Evolutionary conservation across 495 filamentous ascomycete species (phyloP).

Genomic region (Penicillium cinerascens): DNA sequence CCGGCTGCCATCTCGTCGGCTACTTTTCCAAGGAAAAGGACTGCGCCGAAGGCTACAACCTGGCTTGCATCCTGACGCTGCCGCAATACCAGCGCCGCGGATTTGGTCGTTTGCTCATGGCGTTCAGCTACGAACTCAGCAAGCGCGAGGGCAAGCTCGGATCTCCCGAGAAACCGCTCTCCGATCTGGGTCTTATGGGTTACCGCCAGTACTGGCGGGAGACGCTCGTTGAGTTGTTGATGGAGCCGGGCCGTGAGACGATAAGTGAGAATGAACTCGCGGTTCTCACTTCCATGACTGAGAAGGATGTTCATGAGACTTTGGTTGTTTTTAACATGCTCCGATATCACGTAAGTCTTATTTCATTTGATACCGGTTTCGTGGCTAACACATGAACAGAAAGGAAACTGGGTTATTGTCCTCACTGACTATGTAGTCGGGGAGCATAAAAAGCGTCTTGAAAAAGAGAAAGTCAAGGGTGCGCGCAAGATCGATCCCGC

Average conservation of each 20-base stretch:
- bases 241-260: constrained; percentile 57
- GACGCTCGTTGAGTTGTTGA: constrained; percentile 78
- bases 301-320: constrained; percentile 89
- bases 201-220: constrained; percentile 98
- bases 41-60: constrained; percentile 90
- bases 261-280: constrained; percentile 81
- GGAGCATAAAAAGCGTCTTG: constrained; percentile 64
- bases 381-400: constrained; percentile 43
- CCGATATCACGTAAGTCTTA: constrained; percentile 65
- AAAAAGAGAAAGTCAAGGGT: constrained; percentile 71
- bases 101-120: constrained; percentile 88
- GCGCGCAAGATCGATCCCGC: constrained; percentile 76
- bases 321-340: constrained; percentile 92
- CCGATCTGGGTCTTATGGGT: constrained; percentile 83
- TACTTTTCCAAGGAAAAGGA: constrained; percentile 99
- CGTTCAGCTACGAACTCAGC: constrained; percentile 96
- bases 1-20: constrained; percentile 88
- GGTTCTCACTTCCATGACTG: constrained; percentile 82
- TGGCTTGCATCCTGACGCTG: constrained; percentile 94
- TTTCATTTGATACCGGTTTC: not conserved
- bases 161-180: constrained; percentile 93
- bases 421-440: constrained; percentile 77
- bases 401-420: constrained; percentile 89
- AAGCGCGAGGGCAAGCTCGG: constrained; percentile 93
- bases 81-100: constrained; percentile 95